These are phyloP conservation scores for Talaromyces sp. DNA, from an alignment of 2,329 filamentous ascomycete species.

Conservation along the genomic window DNA sequence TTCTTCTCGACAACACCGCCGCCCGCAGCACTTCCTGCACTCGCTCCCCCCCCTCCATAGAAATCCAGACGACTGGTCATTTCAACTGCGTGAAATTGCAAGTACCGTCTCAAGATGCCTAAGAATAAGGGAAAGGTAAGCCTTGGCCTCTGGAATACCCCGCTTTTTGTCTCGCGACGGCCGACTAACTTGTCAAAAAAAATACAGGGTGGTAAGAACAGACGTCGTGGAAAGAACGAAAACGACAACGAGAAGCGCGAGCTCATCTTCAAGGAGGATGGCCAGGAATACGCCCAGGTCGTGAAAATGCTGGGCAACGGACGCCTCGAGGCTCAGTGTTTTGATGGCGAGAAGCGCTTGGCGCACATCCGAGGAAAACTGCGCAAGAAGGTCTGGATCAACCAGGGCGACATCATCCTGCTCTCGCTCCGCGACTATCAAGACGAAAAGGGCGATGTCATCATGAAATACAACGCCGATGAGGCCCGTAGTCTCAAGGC, in stretches of 20 bases:
- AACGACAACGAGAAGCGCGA: constrained; percentile 99
- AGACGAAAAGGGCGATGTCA: constrained; percentile 88
- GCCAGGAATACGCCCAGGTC: constrained; percentile 85
- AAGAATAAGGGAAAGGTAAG: constrained; percentile 99
- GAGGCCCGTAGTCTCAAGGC: constrained; percentile 93
- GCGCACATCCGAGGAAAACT: constrained; percentile 92
- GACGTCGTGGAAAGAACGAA: constrained; percentile 97
- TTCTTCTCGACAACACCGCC: constrained; percentile 17
- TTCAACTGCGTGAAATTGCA: constrained; percentile 3
- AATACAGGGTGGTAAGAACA: constrained; percentile 89
- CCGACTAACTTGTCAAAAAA: constrained; percentile 25
- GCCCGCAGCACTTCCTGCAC: constrained; percentile 17
- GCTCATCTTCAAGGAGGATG: constrained; percentile 97
- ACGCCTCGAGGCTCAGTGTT: constrained; percentile 87
- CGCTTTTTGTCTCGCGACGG: constrained; percentile 18
- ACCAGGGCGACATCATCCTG: constrained; percentile 92
- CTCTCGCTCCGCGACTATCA: constrained; percentile 87
- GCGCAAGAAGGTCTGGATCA: constrained; percentile 99
- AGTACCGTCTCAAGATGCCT: constrained; percentile 63
- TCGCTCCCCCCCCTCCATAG: neutral
- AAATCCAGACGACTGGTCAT: neutral
- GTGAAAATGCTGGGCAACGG: constrained; percentile 96
- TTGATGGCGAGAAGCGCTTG: constrained; percentile 84
- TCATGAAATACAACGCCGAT: constrained; percentile 93
- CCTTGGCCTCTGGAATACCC: constrained; percentile 22